A percentile compares a stretch with the other conserved stretches of the same genome.
phyloP scores from a whole-genome alignment of 257 asterid genomes.

The Cynanchum wilfordii region DNA sequence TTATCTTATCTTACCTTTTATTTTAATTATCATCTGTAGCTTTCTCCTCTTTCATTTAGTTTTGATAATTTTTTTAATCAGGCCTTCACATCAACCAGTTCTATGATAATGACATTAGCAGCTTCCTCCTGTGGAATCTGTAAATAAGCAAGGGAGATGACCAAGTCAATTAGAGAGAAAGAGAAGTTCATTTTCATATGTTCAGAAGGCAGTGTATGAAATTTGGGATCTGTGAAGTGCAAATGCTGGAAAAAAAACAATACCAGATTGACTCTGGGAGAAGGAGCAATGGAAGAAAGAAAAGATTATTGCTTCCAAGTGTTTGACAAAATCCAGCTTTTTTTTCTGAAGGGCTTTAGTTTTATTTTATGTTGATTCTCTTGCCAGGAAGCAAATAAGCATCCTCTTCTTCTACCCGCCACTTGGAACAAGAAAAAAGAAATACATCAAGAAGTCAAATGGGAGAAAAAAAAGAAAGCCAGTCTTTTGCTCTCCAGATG shows the following conservation, averaged over 20 bases:
- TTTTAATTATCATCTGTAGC: background rate
- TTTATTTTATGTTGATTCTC: background rate
- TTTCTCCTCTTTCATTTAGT: background rate
- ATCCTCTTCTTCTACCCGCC: background rate
- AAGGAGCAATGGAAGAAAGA: background rate
- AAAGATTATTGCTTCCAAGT: constrained; percentile 4
- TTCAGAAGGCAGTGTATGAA: no score
- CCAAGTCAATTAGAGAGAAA: background rate
- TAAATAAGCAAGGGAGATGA: background rate
- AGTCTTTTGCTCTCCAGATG: constrained; percentile 20
- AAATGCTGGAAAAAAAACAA: no score
- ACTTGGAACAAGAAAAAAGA: constrained; percentile 8
- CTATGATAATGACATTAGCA: constrained; percentile 1
- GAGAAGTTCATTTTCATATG: no score
- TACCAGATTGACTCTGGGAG: background rate
- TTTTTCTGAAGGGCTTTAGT: background rate
- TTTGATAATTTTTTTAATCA: background rate
- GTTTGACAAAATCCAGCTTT: constrained; percentile 13
- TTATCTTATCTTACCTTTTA: background rate
- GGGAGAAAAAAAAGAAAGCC: constrained; percentile 5
- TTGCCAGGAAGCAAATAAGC: background rate
- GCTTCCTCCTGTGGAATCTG: constrained; percentile 5
- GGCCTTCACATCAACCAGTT: constrained; percentile 10
- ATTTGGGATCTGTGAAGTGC: no score
- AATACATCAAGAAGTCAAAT: background rate